Percentiles rank a stretch among this genome's conserved stretches.
Evolutionary conservation across 495 filamentous ascomycete genomes (phyloP).

Genomic region (Penicillium antarcticum): DNA sequence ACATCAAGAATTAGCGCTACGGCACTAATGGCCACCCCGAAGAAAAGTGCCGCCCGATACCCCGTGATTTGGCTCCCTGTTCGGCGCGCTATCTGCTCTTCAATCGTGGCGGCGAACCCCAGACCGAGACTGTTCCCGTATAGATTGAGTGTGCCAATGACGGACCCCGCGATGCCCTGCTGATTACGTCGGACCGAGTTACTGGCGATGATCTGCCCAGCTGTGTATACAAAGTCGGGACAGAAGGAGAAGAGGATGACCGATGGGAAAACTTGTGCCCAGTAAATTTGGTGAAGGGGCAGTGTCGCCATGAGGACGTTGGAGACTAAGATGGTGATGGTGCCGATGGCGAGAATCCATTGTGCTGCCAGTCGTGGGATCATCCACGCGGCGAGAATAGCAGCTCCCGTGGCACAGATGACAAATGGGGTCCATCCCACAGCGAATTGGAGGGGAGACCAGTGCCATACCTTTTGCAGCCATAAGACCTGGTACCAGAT

Average conservation of each 20-base stretch:
- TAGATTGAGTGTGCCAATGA: slow-evolving; percentile 45
- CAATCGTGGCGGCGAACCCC: slow-evolving; percentile 51
- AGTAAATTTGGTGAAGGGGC: slow-evolving; percentile 47
- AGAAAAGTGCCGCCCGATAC: slow-evolving; percentile 41
- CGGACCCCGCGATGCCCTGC: slow-evolving; percentile 48
- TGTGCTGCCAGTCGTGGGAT: slow-evolving; percentile 47
- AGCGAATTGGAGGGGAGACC: slow-evolving; percentile 41
- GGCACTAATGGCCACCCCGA: slow-evolving; percentile 41
- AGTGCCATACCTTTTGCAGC: slow-evolving; percentile 44
- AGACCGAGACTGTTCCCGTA: slow-evolving; percentile 49
- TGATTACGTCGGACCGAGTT: slow-evolving; percentile 46
- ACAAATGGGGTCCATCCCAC: slow-evolving; percentile 43
- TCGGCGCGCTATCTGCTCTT: slow-evolving; percentile 25
- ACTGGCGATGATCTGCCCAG: slow-evolving; percentile 53
- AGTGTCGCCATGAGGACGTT: slow-evolving; percentile 46
- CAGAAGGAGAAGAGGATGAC: slow-evolving; percentile 42
- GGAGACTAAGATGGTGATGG: slow-evolving; percentile 32
- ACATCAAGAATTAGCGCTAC: slow-evolving; percentile 38
- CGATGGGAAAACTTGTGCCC: slow-evolving; percentile 50
- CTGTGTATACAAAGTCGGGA: slow-evolving; percentile 50
- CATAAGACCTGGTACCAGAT: slow-evolving; percentile 50
- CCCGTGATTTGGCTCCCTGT: slow-evolving; percentile 23
- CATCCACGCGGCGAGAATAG: slow-evolving; percentile 46
- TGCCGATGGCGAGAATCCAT: slow-evolving; percentile 49
- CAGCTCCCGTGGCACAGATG: slow-evolving; percentile 35